phyloP scores from a whole-genome alignment of 768 basidiomycete genomes.

The Trametes cubensis region DNA sequence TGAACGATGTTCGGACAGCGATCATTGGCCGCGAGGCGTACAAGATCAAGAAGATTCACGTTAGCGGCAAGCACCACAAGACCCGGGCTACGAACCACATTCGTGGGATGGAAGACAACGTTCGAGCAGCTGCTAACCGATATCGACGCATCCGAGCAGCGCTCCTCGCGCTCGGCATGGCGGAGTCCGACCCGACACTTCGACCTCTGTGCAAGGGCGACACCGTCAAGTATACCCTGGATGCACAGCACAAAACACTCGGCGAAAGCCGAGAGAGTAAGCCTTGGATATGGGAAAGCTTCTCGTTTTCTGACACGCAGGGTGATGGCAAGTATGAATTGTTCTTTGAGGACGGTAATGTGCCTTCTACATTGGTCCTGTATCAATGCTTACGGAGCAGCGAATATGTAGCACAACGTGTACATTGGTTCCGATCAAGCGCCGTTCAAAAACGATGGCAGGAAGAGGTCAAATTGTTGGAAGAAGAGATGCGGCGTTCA shows the following conservation, averaged over 20 bases:
- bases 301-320: background rate
- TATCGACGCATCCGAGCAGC: background rate
- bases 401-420: background rate
- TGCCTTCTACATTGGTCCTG: background rate
- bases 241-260: background rate
- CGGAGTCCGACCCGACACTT: background rate
- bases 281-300: conserved; percentile 8
- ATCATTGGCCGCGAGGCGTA: conserved; percentile 22
- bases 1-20: conserved; percentile 33
- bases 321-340: background rate
- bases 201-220: background rate
- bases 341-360: background rate
- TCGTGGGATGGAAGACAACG: background rate
- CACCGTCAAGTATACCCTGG: background rate
- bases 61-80: background rate
- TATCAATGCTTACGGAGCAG: background rate
- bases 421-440: conserved; percentile 11
- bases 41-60: background rate
- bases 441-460: conserved; percentile 2
- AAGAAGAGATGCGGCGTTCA: conserved; percentile 9
- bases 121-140: background rate
- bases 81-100: background rate
- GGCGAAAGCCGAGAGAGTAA: background rate
- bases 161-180: background rate
- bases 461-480: conserved; percentile 2